Evolutionary conservation across 1,284 basidiomycete genomes (phyloP), one percentile per base, ranked within the genome.

Genomic region (Pseudozyma pruni): DNA sequence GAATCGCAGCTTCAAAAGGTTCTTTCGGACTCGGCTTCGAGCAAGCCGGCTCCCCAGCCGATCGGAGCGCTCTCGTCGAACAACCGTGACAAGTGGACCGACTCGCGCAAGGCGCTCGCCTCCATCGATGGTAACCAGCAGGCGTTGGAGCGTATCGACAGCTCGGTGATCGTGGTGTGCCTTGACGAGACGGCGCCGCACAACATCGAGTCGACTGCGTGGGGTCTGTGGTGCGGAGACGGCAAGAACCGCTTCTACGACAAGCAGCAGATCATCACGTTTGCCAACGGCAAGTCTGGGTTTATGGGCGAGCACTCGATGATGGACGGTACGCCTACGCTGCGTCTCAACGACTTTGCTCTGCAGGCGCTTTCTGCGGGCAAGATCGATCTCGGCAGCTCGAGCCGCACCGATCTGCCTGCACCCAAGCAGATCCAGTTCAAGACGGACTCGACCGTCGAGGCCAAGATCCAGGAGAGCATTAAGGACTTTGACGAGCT

Each of bases 241-340:
- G 94, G 92, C 38, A 87, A 89, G 69, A 97, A 97, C 84, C 86
- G 95, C 61, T 99, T 92, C 87, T 98, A 91, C 82, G 96, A 98
- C 86, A 98, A 98, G 85, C 95, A 98, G 83, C 91, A 98, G 83
- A 92, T 83, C 63, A 75, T 81, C 45, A 69, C 79, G 14, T 72
- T 71, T 16, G 62, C 91, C 96, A 33, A 96, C 91, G 96, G 93
- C 52, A 91, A 93, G 61, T 93, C 92, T 25, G 95, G 93, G 1
- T 99, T 96, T 74, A 90, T 94, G 87, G 93, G 93, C 51, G 93
- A 95, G 83, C 93, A 95, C 83, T 93, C 91, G 13, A 93, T 91
- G 82, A 92, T 94, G 91, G 95, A 97, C 80, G 95, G 95, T 41
- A 98, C 94, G 0, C 92, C 95, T 0, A 98, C 95, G 0, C 86